phyloP scores from a whole-genome alignment of 2,329 filamentous ascomycete species.

The Diaporthe eres region DNA sequence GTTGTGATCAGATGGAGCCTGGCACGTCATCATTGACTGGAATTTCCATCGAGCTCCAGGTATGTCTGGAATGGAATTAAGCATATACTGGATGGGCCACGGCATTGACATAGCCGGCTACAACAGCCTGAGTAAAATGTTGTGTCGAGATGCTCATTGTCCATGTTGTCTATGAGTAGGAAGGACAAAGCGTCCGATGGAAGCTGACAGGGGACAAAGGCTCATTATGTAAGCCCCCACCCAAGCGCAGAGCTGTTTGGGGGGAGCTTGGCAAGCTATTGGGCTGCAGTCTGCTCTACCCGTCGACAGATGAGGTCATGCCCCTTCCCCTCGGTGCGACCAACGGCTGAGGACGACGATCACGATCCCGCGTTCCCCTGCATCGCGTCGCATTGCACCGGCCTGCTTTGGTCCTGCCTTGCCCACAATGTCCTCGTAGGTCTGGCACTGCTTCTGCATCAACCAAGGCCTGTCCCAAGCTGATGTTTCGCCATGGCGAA shows the following conservation, averaged over 20 bases:
- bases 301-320: conserved; percentile 23
- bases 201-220: background rate
- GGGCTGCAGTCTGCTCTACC: background rate
- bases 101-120: background rate
- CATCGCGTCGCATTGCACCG: conserved; percentile 19
- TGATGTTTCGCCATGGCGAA: conserved; percentile 38
- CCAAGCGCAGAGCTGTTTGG: background rate
- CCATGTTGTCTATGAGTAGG: too few relatives aligned
- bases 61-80: background rate
- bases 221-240: conserved; percentile 19
- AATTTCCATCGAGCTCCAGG: background rate
- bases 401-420: conserved; percentile 2
- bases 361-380: conserved; percentile 7
- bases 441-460: conserved; percentile 17
- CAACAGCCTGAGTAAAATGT: background rate
- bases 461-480: background rate
- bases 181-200: too few relatives aligned
- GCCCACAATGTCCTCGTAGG: conserved; percentile 30
- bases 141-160: background rate
- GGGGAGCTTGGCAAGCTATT: conserved; percentile 8
- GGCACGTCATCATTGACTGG: background rate
- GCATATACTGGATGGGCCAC: too few relatives aligned
- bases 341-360: conserved; percentile 19
- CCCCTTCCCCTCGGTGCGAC: conserved; percentile 10
- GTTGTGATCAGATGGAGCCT: background rate